Evolutionary conservation across 768 basidiomycete genomes (phyloP), one percentile per base, ranked within the genome.

Genomic region (Tremella yokohamensis): DNA sequence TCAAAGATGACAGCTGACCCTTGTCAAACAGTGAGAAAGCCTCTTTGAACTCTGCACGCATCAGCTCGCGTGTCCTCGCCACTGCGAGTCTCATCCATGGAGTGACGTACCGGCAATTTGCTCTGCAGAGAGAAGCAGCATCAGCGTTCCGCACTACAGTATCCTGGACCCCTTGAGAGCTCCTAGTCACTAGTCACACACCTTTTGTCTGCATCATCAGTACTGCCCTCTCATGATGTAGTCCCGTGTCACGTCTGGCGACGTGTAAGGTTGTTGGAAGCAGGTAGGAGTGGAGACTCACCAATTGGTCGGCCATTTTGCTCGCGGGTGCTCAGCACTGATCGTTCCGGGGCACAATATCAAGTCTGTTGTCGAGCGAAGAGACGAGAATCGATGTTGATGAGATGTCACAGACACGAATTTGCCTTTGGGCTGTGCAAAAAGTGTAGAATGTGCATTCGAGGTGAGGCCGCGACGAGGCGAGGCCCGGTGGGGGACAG

Each of bases 1-100:
- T 13, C 26, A 57, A 57, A 58, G 63, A 13, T n/a, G 49, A 54
- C 45, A 50, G 44, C 82, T 57, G 60, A 90, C 91, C 89, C 78
- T 91, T 93, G 81, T 96, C 91, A 78, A 98, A 97, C 19, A 98
- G 83, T 58, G 92, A 90, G 81, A 98, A 97, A 50, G 93, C 93
- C 82, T 97, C 94, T 83, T 94, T 97, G 85, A 93, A 97, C 79
- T 94, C 91, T 89, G 75, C 39, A 12, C 44, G 25, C 20, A 34
- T 57, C 42, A 47, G 52, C 45, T 24, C 20, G 40, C 11, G 38
- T 8, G 29, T 25, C 29, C 25, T 34, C 39, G 11, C 37, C 34
- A 18, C 39, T 34, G 24, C 19, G 44, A 8, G 19, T 24, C 38
- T 26, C 48, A 48, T 18, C 47, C 59, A 26, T 16, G 4, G 29